Conservation (phyloP, 2,329 filamentous ascomycete genomes). For the Thelonectria discophora region DNA sequence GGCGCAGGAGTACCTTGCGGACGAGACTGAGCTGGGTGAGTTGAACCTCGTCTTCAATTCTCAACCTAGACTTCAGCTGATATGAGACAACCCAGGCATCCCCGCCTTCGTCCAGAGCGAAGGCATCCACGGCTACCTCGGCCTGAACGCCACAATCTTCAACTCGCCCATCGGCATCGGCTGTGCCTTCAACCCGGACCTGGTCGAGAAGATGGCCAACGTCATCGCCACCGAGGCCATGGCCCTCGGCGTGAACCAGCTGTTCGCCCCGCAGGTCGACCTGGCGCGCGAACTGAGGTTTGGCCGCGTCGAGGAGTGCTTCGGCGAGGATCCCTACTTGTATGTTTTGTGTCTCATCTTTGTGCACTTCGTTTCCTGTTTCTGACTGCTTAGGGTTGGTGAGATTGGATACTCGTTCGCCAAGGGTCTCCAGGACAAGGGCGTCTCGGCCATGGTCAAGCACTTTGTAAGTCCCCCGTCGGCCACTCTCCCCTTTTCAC, state of each 20-base stretch:
- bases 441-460: slow-evolving; percentile 77
- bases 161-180: slow-evolving; percentile 79
- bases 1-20: slow-evolving; percentile 73
- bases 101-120: slow-evolving; percentile 79
- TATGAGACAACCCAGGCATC: no score
- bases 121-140: slow-evolving; percentile 76
- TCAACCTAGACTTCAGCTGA: no score
- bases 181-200: slow-evolving; percentile 73
- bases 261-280: slow-evolving; percentile 77
- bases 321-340: slow-evolving; percentile 73
- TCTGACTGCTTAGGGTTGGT: slow-evolving; percentile 55
- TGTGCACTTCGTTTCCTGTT: background rate
- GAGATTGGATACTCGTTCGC: slow-evolving; percentile 70
- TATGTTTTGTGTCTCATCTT: slow-evolving; percentile 37
- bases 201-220: slow-evolving; percentile 72
- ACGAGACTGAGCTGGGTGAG: slow-evolving; percentile 51
- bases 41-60: slow-evolving; percentile 45
- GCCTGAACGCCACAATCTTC: slow-evolving; percentile 79
- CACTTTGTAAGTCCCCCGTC: slow-evolving; percentile 66
- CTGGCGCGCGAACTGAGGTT: slow-evolving; percentile 76
- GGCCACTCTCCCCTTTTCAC: background rate
- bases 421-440: slow-evolving; percentile 68
- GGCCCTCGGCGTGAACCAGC: slow-evolving; percentile 75
- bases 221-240: slow-evolving; percentile 72
- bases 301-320: slow-evolving; percentile 79